Evolutionary conservation across 148 eudicot genomes (phyloP).

Genomic region (Euryodendron excelsum): DNA sequence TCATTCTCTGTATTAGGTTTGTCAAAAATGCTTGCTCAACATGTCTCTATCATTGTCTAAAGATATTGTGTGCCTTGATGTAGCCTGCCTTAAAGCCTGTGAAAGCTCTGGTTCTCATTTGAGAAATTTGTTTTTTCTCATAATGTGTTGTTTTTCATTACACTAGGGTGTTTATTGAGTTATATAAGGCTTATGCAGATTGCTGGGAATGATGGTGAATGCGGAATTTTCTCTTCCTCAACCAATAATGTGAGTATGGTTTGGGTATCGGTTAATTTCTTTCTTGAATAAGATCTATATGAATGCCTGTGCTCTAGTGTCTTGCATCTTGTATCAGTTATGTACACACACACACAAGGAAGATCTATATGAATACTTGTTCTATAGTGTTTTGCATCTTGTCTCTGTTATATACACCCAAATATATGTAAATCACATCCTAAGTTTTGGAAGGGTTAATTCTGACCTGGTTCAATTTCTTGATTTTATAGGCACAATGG

Average conservation of each 20-base stretch:
- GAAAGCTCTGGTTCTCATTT: slow-evolving; percentile 1
- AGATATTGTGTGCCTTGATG: not conserved
- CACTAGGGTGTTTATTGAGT: not conserved
- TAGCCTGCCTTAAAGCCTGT: not conserved
- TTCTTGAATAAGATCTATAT: not conserved
- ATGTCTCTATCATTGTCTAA: not conserved
- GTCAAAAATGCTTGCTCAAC: not conserved
- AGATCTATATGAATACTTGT: not conserved
- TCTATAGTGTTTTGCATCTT: not conserved
- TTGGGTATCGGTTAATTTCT: not conserved
- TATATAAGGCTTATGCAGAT: slow-evolving; percentile 14
- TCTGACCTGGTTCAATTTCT: no score
- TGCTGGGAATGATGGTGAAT: slow-evolving; percentile 37
- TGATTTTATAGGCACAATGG: no score
- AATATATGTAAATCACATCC: not conserved
- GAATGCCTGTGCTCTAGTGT: not conserved
- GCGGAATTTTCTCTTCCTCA: slow-evolving; percentile 34
- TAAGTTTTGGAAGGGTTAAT: no score
- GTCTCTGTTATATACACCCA: not conserved
- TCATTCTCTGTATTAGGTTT: not conserved
- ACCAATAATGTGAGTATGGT: slow-evolving; percentile 31
- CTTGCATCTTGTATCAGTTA: not conserved
- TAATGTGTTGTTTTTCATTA: not conserved
- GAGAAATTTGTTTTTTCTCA: not conserved
- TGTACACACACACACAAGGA: no score